These are phyloP conservation scores for Phyllosticta capitalensis DNA, from an alignment of 2,329 filamentous ascomycete genomes.

Conservation along the genomic window DNA sequence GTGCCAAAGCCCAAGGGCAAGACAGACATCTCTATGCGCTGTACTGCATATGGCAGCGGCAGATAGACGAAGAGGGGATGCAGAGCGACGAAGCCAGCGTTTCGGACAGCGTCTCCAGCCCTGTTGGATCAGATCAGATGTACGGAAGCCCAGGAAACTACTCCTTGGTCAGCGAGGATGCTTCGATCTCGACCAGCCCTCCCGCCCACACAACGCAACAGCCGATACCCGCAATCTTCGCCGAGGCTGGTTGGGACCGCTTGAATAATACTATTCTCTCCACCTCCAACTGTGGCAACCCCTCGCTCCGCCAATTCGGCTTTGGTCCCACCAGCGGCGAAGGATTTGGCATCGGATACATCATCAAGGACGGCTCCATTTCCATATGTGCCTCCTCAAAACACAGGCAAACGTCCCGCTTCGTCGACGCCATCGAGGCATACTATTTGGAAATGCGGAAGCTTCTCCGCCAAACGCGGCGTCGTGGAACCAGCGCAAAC, in stretches of 20 bases:
- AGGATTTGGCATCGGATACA: conserved; percentile 96
- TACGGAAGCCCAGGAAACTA: conserved; percentile 47
- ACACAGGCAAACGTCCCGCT: conserved; percentile 84
- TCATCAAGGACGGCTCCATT: conserved; percentile 90
- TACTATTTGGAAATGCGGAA: conserved; percentile 88
- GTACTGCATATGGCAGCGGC: conserved; percentile 89
- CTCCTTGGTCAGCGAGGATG: conserved; percentile 43
- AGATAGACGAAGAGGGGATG: conserved; percentile 61
- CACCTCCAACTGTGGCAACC: conserved; percentile 98
- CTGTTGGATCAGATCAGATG: conserved; percentile 19
- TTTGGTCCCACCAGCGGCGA: conserved; percentile 92
- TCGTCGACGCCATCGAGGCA: conserved; percentile 78
- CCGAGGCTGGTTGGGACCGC: conserved; percentile 85
- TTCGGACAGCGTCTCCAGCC: conserved; percentile 40
- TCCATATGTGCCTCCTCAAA: conserved; percentile 89
- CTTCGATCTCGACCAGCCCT: conserved; percentile 40
- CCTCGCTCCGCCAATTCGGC: conserved; percentile 86
- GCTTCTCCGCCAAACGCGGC: conserved; percentile 61
- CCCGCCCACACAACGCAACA: conserved; percentile 33
- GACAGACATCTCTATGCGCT: conserved; percentile 91
- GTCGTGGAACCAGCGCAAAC: conserved; percentile 43
- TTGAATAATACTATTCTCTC: conserved; percentile 90
- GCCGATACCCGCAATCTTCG: conserved; percentile 69
- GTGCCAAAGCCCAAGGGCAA: conserved; percentile 81
- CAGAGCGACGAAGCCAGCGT: conserved; percentile 49